Conservation (phyloP, 129 eudicot genomes). For the Apium graveolens region DNA sequence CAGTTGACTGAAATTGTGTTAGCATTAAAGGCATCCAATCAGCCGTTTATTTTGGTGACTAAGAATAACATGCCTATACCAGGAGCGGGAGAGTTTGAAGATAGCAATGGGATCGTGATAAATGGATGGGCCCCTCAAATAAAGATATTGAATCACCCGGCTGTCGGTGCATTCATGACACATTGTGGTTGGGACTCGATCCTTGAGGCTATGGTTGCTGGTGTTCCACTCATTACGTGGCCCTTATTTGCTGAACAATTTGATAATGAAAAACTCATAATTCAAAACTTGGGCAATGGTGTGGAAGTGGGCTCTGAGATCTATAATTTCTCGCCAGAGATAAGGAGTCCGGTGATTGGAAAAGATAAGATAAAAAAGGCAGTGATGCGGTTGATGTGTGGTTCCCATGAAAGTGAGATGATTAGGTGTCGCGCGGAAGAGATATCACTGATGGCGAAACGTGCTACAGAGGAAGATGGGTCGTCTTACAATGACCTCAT, state of each 20-base stretch:
- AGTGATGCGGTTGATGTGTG: background rate
- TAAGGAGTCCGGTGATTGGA: background rate
- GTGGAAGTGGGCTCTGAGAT: background rate
- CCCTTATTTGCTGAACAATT: slow-evolving; percentile 37
- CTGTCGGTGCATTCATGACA: slow-evolving; percentile 34
- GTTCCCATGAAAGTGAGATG: background rate
- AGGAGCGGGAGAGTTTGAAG: background rate
- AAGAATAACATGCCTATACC: background rate
- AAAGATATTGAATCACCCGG: slow-evolving; percentile 16
- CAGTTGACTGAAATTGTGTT: slow-evolving; percentile 21
- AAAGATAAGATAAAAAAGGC: background rate
- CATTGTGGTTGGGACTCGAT: slow-evolving; percentile 57
- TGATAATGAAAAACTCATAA: background rate
- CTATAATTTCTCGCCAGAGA: background rate
- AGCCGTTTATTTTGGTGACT: background rate
- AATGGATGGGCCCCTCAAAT: background rate
- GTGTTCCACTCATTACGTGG: slow-evolving; percentile 45
- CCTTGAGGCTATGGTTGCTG: slow-evolving; percentile 29
- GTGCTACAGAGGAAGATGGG: background rate
- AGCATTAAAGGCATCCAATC: background rate
- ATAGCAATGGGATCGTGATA: slow-evolving; percentile 26
- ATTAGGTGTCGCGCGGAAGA: background rate
- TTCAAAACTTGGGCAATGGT: background rate
- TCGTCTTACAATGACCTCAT: background rate
- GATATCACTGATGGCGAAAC: background rate